phyloP scores from a whole-genome alignment of 2,329 filamentous ascomycete species.

The Xylariales sp. region DNA sequence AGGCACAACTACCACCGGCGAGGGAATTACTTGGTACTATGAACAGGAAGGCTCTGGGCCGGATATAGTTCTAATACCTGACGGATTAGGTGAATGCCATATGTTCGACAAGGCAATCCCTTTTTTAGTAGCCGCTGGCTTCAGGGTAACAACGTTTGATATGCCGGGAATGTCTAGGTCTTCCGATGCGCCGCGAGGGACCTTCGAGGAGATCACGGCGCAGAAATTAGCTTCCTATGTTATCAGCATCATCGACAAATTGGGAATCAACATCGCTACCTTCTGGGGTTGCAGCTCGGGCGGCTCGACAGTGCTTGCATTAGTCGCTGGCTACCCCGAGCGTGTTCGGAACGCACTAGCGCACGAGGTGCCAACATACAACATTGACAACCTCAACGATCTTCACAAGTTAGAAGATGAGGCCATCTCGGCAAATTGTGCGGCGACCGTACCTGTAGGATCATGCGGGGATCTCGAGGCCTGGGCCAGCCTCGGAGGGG shows the following conservation, averaged over 20 bases:
- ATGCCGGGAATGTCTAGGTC: conserved; percentile 39
- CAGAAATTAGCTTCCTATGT: conserved; percentile 37
- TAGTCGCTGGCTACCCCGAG: conserved; percentile 31
- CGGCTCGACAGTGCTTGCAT: conserved; percentile 33
- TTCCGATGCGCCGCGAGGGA: conserved; percentile 28
- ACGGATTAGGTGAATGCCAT: conserved; percentile 38
- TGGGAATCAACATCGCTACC: conserved; percentile 32
- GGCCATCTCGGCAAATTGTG: conserved; percentile 19
- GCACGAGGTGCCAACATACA: conserved; percentile 36
- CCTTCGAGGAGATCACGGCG: conserved; percentile 32
- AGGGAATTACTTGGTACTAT: conserved; percentile 40
- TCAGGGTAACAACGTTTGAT: conserved; percentile 37
- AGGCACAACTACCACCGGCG: conserved; percentile 30
- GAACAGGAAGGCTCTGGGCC: conserved; percentile 38
- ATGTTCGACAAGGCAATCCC: conserved; percentile 37
- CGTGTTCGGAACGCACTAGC: conserved; percentile 37
- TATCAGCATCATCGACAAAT: conserved; percentile 35
- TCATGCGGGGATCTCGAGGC: conserved; percentile 30
- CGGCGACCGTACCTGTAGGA: background rate
- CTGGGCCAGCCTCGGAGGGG: conserved; percentile 32
- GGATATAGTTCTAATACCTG: conserved; percentile 36
- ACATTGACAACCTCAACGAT: conserved; percentile 20
- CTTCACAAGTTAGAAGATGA: conserved; percentile 33
- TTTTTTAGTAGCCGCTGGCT: conserved; percentile 29
- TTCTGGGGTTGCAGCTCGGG: conserved; percentile 40